Evolutionary conservation across 352 stramenopile genomes (phyloP).

Genomic region (Phytophthora crassamura): DNA sequence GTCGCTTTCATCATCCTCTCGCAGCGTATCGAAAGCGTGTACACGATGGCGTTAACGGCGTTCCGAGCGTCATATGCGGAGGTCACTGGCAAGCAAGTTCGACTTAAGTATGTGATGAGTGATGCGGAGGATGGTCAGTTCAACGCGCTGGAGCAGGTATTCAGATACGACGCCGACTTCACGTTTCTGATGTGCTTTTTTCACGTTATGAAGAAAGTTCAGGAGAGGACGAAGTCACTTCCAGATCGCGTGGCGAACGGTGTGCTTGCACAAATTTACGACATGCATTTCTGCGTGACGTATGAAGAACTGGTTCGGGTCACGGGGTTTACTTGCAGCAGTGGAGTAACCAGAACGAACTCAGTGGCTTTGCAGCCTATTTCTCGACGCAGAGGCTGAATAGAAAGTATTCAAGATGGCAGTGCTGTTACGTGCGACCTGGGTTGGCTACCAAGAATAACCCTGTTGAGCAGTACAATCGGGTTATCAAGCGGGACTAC

Average conservation of each 20-base stretch:
- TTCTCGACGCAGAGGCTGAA: constrained; percentile 18
- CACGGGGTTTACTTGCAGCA: neutral
- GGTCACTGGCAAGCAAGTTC: neutral
- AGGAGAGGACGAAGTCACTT: constrained; percentile 11
- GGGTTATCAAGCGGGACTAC: constrained; percentile 24
- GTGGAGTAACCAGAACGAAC: neutral
- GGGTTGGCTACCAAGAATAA: constrained; percentile 25
- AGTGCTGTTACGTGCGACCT: constrained; percentile 16
- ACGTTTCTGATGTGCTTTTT: constrained; percentile 35
- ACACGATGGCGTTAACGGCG: neutral
- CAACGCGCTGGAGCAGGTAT: constrained; percentile 16
- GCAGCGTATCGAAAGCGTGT: neutral
- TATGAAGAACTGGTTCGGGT: neutral
- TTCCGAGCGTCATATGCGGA: neutral
- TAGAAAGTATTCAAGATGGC: constrained; percentile 16
- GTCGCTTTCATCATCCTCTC: constrained; percentile 23
- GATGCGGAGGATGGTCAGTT: constrained; percentile 23
- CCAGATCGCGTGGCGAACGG: neutral
- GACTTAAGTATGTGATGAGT: constrained; percentile 14
- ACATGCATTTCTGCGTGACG: constrained; percentile 24
- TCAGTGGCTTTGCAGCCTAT: constrained; percentile 10
- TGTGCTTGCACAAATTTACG: constrained; percentile 20
- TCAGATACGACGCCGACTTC: neutral
- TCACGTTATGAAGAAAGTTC: constrained; percentile 22
- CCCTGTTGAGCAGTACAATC: constrained; percentile 35